Evolutionary conservation across 202 grass and related monocot genomes (phyloP), one percentile per base, ranked within the genome.

Genomic region (Setaria italica): DNA sequence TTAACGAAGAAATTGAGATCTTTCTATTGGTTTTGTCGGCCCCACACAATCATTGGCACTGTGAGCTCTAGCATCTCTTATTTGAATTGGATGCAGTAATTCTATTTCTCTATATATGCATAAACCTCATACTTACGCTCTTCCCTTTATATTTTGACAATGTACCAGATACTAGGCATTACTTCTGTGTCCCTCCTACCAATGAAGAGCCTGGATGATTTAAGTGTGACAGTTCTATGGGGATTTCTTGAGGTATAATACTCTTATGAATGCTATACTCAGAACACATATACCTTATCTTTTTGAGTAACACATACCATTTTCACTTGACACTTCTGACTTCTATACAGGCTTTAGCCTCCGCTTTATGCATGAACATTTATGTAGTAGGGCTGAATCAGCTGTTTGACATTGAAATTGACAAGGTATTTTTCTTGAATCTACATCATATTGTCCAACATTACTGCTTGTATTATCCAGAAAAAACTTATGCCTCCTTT

Each of bases 311-410:
- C 11, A 14, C 37, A 76, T 21, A 49, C 12, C 15, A 55, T 59
- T 78, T 19, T n/a, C 6, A 0, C 41, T 55, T 62, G 30, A 55
- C 14, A 74, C 42, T 63, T 67, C 46, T 63, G 29, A 63, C 60
- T 53, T 8, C 45, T 56, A 21, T 57, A 14, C 70, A 98, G 95
- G 92, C 95, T 74, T 84, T 98, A 62, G 39, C 76, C 2, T 74
- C 95, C 2, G 91, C 95, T 45, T 65, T 98, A 82, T 95, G 80
- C 85, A 98, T 95, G 95, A 95, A 98, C 67, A 85, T 98, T 43
- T 95, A 98, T 82, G 89, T 98, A 9, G 95, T 98, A 45, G 91
- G 95, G 12, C 41, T 98, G 55, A 98, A 98, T 82, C 95, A 93
- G 55, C 74, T 95, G 57, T 98, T 83, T 82, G 95, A 98, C 62